Conservation (phyloP, 2,329 filamentous ascomycete species). For the Venturiaceae sp. region DNA sequence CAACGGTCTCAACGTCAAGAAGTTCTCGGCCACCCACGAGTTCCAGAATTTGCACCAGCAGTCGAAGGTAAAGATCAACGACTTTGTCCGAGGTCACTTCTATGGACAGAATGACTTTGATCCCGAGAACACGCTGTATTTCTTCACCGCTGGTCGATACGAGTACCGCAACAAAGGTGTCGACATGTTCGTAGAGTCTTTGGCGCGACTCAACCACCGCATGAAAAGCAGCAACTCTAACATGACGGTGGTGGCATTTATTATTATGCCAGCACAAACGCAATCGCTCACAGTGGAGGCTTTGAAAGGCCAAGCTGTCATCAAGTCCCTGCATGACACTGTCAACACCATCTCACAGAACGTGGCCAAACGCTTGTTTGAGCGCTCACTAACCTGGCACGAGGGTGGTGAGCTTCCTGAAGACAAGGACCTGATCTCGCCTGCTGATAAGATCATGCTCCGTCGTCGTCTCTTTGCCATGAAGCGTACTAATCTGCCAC, state of each 20-base stretch:
- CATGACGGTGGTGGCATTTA: slow-evolving; percentile 90
- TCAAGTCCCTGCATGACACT: slow-evolving; percentile 91
- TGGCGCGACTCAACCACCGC: slow-evolving; percentile 88
- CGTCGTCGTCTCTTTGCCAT: slow-evolving; percentile 89
- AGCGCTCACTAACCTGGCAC: slow-evolving; percentile 89
- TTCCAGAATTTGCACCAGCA: slow-evolving; percentile 97
- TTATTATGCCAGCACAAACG: slow-evolving; percentile 98
- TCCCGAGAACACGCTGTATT: slow-evolving; percentile 90
- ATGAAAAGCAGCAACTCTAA: slow-evolving; percentile 80
- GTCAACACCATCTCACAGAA: slow-evolving; percentile 86
- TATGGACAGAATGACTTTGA: slow-evolving; percentile 98
- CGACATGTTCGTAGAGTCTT: slow-evolving; percentile 98
- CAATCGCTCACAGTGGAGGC: slow-evolving; percentile 91
- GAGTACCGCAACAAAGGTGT: slow-evolving; percentile 98
- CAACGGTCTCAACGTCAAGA: slow-evolving; percentile 96
- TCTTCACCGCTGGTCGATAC: slow-evolving; percentile 95
- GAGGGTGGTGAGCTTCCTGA: slow-evolving; percentile 90
- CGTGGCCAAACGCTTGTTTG: slow-evolving; percentile 88
- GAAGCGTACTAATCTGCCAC: slow-evolving; percentile 83
- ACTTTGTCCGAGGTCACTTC: slow-evolving; percentile 96
- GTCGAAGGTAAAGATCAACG: slow-evolving; percentile 95
- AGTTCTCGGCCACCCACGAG: slow-evolving; percentile 96
- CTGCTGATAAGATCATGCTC: slow-evolving; percentile 84
- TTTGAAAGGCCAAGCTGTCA: slow-evolving; percentile 90
- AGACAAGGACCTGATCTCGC: slow-evolving; percentile 90